These are phyloP conservation scores for Erodium trifolium DNA, from an alignment of 441 rosid genomes.

Conservation along the genomic window DNA sequence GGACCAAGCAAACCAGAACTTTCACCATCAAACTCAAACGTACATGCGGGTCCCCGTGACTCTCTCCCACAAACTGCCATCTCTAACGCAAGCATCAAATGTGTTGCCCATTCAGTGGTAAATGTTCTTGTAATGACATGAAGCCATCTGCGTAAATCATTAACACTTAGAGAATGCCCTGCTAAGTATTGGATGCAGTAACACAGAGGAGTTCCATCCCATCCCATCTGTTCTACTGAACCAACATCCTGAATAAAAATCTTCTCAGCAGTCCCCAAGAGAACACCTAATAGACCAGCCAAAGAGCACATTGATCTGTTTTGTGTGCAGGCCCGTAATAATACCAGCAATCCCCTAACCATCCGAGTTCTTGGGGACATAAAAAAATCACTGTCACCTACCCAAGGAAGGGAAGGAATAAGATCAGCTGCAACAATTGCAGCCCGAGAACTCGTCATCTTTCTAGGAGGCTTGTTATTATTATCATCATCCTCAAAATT, in stretches of 20 bases:
- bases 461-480: constrained; percentile 94
- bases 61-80: constrained; percentile 92
- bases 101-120: constrained; percentile 58
- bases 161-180: constrained; percentile 80
- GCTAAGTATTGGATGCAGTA: constrained; percentile 81
- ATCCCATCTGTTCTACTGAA: constrained; percentile 35
- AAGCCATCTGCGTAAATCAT: constrained; percentile 78
- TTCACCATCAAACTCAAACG: constrained; percentile 99
- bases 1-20: constrained; percentile 99
- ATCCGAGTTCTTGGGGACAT: constrained; percentile 96
- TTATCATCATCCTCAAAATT: constrained; percentile 25
- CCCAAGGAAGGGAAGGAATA: constrained; percentile 81
- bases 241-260: constrained; percentile 59
- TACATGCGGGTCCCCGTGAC: constrained; percentile 83
- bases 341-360: constrained; percentile 89
- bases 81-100: constrained; percentile 73
- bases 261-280: constrained; percentile 77
- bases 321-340: constrained; percentile 89
- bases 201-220: constrained; percentile 76
- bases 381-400: constrained; percentile 50
- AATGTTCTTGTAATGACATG: constrained; percentile 57
- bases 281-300: constrained; percentile 86
- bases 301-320: constrained; percentile 95
- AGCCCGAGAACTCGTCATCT: constrained; percentile 95
- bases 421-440: constrained; percentile 94